Evolutionary conservation across 768 basidiomycete species (phyloP).

Genomic region (Rhodocollybia butyracea): DNA sequence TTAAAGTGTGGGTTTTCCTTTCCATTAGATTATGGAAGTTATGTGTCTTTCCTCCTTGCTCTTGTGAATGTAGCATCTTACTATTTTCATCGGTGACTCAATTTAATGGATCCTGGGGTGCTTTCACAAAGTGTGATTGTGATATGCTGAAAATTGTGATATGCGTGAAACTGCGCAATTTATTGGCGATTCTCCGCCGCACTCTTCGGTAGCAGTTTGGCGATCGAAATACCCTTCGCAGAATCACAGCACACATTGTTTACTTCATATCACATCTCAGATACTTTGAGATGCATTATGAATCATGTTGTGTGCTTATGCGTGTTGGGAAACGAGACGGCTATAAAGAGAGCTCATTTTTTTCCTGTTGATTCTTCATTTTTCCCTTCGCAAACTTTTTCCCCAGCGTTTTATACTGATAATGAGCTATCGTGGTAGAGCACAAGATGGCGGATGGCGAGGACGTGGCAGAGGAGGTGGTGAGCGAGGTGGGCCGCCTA

Average conservation of each 20-base stretch:
- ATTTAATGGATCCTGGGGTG: not conserved
- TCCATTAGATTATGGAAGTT: constrained; percentile 11
- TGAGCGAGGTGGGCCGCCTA: not conserved
- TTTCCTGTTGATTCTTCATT: not conserved
- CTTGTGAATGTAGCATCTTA: constrained; percentile 10
- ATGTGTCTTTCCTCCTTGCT: not conserved
- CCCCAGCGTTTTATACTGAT: no score
- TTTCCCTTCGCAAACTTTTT: not conserved
- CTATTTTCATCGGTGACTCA: constrained; percentile 2
- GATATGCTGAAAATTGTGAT: not conserved
- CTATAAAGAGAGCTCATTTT: not conserved
- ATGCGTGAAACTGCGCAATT: not conserved
- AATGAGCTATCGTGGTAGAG: not conserved
- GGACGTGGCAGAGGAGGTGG: not conserved
- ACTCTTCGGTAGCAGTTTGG: no score
- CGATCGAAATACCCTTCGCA: no score
- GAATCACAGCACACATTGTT: no score
- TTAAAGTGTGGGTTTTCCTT: not conserved
- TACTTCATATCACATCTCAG: not conserved
- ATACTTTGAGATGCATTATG: not conserved
- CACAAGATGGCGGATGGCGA: not conserved
- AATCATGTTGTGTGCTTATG: not conserved
- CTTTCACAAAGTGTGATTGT: no score
- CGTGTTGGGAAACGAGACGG: no score
- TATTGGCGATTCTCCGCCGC: no score